These are phyloP conservation scores for Boletus huronensis DNA, from an alignment of 768 basidiomycete species.

Conservation along the genomic window DNA sequence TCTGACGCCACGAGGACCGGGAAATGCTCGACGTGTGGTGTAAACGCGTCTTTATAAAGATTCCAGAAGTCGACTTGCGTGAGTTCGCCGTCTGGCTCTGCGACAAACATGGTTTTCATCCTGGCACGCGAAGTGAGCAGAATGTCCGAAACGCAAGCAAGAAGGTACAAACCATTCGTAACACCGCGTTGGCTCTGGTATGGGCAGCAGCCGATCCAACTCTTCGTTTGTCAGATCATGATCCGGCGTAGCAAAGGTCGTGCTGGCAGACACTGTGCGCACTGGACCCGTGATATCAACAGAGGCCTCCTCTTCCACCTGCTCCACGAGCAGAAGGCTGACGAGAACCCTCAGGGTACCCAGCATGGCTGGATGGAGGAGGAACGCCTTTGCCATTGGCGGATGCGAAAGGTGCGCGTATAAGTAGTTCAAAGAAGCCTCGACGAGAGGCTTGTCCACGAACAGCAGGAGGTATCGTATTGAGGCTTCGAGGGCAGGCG, in stretches of 20 bases:
- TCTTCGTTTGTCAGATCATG: slow-evolving; percentile 74
- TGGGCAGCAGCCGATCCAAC: slow-evolving; percentile 51
- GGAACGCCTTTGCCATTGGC: slow-evolving; percentile 72
- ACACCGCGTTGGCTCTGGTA: slow-evolving; percentile 74
- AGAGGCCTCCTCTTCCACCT: slow-evolving; percentile 63
- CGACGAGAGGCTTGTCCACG: slow-evolving; percentile 63
- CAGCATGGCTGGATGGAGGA: slow-evolving; percentile 68
- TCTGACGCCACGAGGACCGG: slow-evolving; percentile 81
- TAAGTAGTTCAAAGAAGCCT: slow-evolving; percentile 70
- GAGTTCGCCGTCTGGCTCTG: slow-evolving; percentile 72
- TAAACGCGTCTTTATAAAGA: slow-evolving; percentile 83
- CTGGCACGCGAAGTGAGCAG: slow-evolving; percentile 39
- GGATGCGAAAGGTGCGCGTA: slow-evolving; percentile 73
- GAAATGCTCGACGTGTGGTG: slow-evolving; percentile 51
- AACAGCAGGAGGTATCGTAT: slow-evolving; percentile 73
- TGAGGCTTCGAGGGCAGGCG: slow-evolving; percentile 58
- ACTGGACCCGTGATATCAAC: slow-evolving; percentile 60
- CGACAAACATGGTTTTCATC: slow-evolving; percentile 89
- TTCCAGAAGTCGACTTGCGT: slow-evolving; percentile 97
- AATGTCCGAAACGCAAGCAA: neutral
- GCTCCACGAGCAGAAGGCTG: slow-evolving; percentile 64
- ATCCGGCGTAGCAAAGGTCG: slow-evolving; percentile 44
- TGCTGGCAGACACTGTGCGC: slow-evolving; percentile 55
- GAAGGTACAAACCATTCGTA: slow-evolving; percentile 64
- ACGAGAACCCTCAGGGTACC: slow-evolving; percentile 66